phyloP scores from a whole-genome alignment of 2,329 filamentous ascomycete species.

The Bipolaris cookei region DNA sequence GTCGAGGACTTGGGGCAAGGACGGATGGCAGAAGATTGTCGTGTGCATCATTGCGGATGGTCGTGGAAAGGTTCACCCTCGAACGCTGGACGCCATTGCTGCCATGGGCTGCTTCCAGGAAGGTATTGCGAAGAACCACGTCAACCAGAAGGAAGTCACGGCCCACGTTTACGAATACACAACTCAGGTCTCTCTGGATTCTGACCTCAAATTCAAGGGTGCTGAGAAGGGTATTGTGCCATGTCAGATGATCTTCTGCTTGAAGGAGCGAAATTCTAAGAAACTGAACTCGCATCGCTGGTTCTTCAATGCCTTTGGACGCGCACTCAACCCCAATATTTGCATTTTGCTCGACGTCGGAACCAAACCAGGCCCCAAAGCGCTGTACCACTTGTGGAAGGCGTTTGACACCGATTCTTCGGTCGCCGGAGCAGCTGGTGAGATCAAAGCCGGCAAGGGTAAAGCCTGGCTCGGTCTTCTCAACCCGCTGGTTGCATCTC shows the following conservation, averaged over 20 bases:
- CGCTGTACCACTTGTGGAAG: conserved; percentile 98
- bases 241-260: conserved; percentile 96
- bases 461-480: conserved; percentile 80
- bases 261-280: conserved; percentile 97
- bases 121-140: conserved; percentile 96
- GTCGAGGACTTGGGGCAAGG: conserved; percentile 94
- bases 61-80: conserved; percentile 88
- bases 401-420: conserved; percentile 98
- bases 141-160: conserved; percentile 94
- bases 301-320: conserved; percentile 99
- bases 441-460: conserved; percentile 97
- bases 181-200: conserved; percentile 93
- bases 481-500: conserved; percentile 92
- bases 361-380: conserved; percentile 85
- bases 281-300: conserved; percentile 98
- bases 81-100: conserved; percentile 90
- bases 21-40: conserved; percentile 98
- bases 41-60: conserved; percentile 97
- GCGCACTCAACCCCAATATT: conserved; percentile 90
- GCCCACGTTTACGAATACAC: conserved; percentile 99
- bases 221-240: conserved; percentile 99
- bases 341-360: conserved; percentile 97
- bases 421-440: conserved; percentile 93
- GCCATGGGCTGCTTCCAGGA: conserved; percentile 98
- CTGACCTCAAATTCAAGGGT: conserved; percentile 97